A percentile compares a stretch with the other conserved stretches of the same genome.
phyloP scores from a whole-genome alignment of 2,329 filamentous ascomycete genomes.

The Hypomyces perniciosus region DNA sequence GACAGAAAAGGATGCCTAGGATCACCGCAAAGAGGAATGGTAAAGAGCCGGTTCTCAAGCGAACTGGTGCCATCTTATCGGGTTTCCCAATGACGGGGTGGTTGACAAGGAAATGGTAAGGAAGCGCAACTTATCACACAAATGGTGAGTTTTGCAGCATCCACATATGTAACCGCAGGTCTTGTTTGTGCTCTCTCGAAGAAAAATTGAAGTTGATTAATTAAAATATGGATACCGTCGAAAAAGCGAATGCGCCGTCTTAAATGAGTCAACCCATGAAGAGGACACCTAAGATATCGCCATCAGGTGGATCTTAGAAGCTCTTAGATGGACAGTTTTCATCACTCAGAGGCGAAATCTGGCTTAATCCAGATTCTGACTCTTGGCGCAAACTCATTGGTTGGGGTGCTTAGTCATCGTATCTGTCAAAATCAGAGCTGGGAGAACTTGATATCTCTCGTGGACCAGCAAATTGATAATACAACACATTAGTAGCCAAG shows the following conservation, averaged over 20 bases:
- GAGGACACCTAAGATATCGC: constrained; percentile 14
- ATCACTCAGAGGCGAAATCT: constrained; percentile 7
- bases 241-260: background rate
- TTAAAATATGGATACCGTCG: background rate
- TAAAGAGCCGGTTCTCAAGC: constrained; percentile 7
- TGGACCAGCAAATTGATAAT: too few species aligned
- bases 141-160: too few species aligned
- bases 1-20: constrained; percentile 23
- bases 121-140: too few species aligned
- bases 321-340: too few species aligned
- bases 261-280: constrained; percentile 15
- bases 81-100: background rate
- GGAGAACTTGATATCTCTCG: background rate
- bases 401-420: constrained; percentile 4
- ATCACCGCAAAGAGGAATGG: constrained; percentile 19
- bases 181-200: too few species aligned
- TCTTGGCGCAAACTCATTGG: constrained; percentile 14
- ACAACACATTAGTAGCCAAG: too few species aligned
- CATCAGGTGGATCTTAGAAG: constrained; percentile 7
- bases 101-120: background rate
- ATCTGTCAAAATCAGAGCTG: too few species aligned
- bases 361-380: constrained; percentile 5
- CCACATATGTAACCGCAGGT: too few species aligned
- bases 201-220: background rate
- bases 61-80: background rate